Percentiles rank a stretch among this genome's conserved stretches.
These are phyloP conservation scores for Pseudocercospora fuligena DNA, from an alignment of 2,329 filamentous ascomycete genomes.

Conservation along the genomic window DNA sequence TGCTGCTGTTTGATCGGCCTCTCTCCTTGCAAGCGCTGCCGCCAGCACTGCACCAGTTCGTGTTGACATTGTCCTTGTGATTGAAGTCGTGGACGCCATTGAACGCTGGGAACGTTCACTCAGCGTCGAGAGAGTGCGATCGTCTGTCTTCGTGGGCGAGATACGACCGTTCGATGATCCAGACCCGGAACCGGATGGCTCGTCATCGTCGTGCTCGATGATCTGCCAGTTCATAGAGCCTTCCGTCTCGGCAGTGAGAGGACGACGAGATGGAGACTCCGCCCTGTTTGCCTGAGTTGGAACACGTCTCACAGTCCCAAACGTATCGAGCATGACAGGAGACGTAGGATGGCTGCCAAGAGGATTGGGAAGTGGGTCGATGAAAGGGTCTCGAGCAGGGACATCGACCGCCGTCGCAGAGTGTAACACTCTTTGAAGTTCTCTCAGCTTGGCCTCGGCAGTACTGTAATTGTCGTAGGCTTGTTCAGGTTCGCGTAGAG, in stretches of 20 bases:
- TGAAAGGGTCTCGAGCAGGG: conserved; percentile 44
- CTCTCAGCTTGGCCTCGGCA: conserved; percentile 25
- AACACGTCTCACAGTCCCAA: conserved; percentile 35
- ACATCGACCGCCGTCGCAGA: conserved; percentile 11
- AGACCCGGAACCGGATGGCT: conserved; percentile 19
- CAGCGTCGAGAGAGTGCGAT: conserved; percentile 61
- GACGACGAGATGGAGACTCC: conserved; percentile 22
- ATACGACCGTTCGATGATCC: conserved; percentile 40
- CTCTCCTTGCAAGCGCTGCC: conserved; percentile 33
- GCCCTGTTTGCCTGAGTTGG: conserved; percentile 31
- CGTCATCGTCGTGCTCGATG: conserved; percentile 29
- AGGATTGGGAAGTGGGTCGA: conserved; percentile 44
- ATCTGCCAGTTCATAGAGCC: conserved; percentile 38
- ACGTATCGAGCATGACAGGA: conserved; percentile 25
- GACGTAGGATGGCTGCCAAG: conserved; percentile 42
- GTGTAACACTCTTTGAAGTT: conserved; percentile 25
- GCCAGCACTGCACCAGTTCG: conserved; percentile 48
- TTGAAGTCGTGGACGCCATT: conserved; percentile 47
- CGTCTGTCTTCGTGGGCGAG: conserved; percentile 59
- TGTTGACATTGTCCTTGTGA: conserved; percentile 52
- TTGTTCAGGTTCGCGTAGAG: conserved; percentile 32
- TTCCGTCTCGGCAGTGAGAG: conserved; percentile 27
- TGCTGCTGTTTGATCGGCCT: conserved; percentile 14
- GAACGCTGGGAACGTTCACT: conserved; percentile 58
- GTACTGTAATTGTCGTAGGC: conserved; percentile 20